Conservation (phyloP, 1,284 basidiomycete genomes). For the Marasmius tenuissimus region DNA sequence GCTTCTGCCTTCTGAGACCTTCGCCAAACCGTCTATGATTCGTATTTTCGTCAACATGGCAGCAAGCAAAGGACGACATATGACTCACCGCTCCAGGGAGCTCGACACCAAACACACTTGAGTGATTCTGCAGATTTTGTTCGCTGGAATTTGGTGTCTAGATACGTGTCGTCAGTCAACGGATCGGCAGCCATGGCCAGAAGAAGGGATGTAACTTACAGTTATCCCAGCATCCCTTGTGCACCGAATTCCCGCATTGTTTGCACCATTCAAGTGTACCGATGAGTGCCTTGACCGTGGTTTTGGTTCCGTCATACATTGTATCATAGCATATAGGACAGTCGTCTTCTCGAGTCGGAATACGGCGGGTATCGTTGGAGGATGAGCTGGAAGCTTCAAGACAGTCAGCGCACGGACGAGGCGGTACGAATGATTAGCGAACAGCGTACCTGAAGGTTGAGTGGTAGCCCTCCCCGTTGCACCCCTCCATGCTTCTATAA, state of each 20-base stretch:
- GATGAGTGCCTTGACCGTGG: background rate
- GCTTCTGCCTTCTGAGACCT: background rate
- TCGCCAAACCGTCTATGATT: background rate
- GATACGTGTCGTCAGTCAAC: background rate
- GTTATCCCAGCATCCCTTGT: background rate
- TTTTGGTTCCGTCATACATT: background rate
- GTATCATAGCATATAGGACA: conserved; percentile 75
- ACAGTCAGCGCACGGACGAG: conserved; percentile 11
- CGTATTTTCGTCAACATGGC: background rate
- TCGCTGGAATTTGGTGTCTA: background rate
- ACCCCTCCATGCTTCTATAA: conserved; percentile 10
- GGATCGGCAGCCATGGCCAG: background rate
- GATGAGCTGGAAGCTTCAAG: background rate
- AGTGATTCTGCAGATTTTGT: background rate
- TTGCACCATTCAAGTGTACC: background rate
- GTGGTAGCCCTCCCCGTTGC: conserved; percentile 1
- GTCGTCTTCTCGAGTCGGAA: conserved; percentile 63
- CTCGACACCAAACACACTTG: background rate
- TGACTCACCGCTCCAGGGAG: background rate
- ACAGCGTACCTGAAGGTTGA: background rate
- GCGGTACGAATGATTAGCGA: background rate
- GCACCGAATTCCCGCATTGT: background rate
- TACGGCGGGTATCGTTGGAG: conserved; percentile 35
- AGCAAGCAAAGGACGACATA: background rate
- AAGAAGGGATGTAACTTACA: background rate